phyloP scores from a whole-genome alignment of 2,329 filamentous ascomycete species.

The Xylariaceae sp. region DNA sequence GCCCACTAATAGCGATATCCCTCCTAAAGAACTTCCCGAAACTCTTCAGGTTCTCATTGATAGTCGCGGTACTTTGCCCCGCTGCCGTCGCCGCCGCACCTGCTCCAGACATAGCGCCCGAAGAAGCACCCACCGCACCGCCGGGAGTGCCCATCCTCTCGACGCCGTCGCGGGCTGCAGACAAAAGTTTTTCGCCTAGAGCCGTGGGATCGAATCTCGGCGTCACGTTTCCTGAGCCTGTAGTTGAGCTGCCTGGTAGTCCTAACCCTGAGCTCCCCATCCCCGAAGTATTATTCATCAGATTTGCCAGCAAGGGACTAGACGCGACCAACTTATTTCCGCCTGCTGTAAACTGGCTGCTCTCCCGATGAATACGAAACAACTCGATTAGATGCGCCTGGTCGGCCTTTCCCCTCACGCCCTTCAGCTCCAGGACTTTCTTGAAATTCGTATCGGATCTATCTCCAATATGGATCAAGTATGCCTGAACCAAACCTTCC shows the following conservation, averaged over 20 bases:
- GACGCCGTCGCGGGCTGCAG: conserved; percentile 78
- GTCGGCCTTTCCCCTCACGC: conserved; percentile 79
- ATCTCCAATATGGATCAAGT: conserved; percentile 94
- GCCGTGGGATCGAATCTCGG: conserved; percentile 71
- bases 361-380: conserved; percentile 75
- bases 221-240: conserved; percentile 31
- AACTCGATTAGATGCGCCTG: conserved; percentile 80
- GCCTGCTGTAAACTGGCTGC: conserved; percentile 49
- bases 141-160: conserved; percentile 71
- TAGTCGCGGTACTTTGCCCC: conserved; percentile 52
- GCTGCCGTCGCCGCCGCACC: not conserved
- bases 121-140: conserved; percentile 22
- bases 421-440: conserved; percentile 94
- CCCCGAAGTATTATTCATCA: conserved; percentile 49
- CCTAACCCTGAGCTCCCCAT: conserved; percentile 39
- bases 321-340: conserved; percentile 67
- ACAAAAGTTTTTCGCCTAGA: conserved; percentile 83
- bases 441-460: conserved; percentile 91
- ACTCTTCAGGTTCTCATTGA: conserved; percentile 92
- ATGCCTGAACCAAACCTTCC: conserved; percentile 92
- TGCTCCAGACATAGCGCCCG: conserved; percentile 34
- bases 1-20: conserved; percentile 64
- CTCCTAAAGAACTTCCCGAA: conserved; percentile 95
- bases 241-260: conserved; percentile 35
- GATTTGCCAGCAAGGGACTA: conserved; percentile 66